Base-by-base conservation (phyloP, 1,284 basidiomycete genomes). In the Omphalotus olearius region DNA sequence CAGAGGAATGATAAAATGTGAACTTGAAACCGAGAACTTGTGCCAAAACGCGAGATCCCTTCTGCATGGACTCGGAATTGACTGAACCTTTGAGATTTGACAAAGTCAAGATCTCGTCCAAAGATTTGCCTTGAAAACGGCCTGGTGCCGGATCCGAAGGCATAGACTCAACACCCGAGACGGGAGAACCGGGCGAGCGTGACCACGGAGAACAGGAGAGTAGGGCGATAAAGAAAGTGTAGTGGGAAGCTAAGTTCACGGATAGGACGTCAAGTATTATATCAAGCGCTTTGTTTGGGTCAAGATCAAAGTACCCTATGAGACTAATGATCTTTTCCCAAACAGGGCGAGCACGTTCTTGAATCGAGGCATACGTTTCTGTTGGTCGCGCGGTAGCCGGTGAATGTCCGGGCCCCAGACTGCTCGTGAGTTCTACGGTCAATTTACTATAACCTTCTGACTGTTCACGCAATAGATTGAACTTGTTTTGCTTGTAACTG, bases 21-120 rank as follows among this genome's bases (percentile, higher is more conserved):
- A 97, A 97, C 66, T 99, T 98, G 79, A 98, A 98, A 17, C 96
- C 96, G 11, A 99, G 73, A 1, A 98, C 87, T 67, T 98, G 93
- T 7, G 92, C 89, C 56, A 96, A 74, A 13, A 93, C 86, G 44
- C 83, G 69, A 59, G 88, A 66, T 56, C 77, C 68, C 58, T 61
- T 70, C 48, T 61, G 62, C 35, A 60, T 53, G 9, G 50, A 57
- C 16, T 30, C 33, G 2, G 46, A n/a, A 38, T 56, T 52, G 47
- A 49, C 59, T 43, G 53, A 61, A 26, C 55, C 55, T 35, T 57
- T 59, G 45, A 57, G 62, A 51, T 85, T 82, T 1, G 80, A 80
- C 39, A 81, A 64, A 28, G 63, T 59, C 48, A 92, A 64, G 13
- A 90, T 70, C 55, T 88, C 82, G 50, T 88, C 85, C 13, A 92